Conservation (phyloP, 306 rosid species). For the Prunus campanulata region DNA sequence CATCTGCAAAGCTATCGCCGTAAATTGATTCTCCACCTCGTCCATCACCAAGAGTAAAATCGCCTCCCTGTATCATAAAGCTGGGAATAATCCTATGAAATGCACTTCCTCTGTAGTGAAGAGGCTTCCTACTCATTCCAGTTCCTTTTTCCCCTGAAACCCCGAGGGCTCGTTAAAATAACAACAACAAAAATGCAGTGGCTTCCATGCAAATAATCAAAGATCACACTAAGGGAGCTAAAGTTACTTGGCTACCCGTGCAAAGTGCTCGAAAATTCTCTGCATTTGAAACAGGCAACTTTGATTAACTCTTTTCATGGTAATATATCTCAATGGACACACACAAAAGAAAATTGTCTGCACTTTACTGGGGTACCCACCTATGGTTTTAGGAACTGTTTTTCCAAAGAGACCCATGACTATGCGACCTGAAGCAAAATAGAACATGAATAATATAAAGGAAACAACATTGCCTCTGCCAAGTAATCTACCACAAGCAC, state of each 20-base stretch:
- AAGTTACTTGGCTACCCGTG: conserved; percentile 70
- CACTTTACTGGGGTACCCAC: conserved; percentile 32
- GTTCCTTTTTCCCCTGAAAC: conserved; percentile 82
- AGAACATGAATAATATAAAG: not conserved
- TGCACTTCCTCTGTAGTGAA: conserved; percentile 70
- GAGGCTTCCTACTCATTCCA: conserved; percentile 60
- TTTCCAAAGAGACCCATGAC: conserved; percentile 76
- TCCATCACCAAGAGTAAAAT: conserved; percentile 81
- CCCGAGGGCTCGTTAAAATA: conserved; percentile 3
- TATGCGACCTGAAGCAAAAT: conserved; percentile 59
- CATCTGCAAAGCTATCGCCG: conserved; percentile 71
- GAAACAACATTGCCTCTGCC: not conserved
- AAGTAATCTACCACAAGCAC: not conserved
- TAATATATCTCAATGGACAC: not conserved
- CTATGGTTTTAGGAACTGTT: conserved; percentile 74
- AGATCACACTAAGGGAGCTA: conserved; percentile 20
- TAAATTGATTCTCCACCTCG: conserved; percentile 87
- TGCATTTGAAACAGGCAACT: conserved; percentile 40
- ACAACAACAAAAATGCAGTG: conserved; percentile 3
- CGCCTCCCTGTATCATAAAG: conserved; percentile 92
- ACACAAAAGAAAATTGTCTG: not conserved
- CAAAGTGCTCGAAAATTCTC: conserved; percentile 87
- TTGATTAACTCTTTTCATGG: conserved; percentile 9
- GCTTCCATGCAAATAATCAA: conserved; percentile 4
- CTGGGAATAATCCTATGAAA: conserved; percentile 83